Conservation (phyloP, 768 basidiomycete species). For the Inosperma sp. region DNA sequence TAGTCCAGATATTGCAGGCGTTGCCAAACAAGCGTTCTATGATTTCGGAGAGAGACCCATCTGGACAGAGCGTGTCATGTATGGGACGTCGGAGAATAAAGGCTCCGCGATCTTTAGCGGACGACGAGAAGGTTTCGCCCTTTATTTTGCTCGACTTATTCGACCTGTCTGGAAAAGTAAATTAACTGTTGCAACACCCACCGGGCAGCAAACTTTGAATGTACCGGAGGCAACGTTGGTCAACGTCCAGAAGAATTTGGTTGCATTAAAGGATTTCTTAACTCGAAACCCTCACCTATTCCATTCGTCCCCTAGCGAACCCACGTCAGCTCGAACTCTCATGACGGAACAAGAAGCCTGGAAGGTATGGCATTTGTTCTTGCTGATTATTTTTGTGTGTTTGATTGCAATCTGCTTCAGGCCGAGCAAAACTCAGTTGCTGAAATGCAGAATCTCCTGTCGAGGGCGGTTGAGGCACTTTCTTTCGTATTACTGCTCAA, state of each 20-base stretch:
- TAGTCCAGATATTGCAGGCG: conserved; percentile 57
- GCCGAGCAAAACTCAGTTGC: conserved; percentile 79
- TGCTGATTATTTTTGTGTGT: no score
- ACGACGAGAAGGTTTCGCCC: conserved; percentile 79
- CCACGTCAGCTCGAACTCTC: conserved; percentile 50
- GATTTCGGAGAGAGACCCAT: conserved; percentile 81
- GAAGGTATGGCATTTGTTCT: no score
- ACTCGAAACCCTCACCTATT: conserved; percentile 83
- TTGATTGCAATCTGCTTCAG: no score
- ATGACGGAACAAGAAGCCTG: conserved; percentile 81
- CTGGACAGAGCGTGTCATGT: conserved; percentile 74
- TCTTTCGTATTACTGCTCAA: conserved; percentile 89
- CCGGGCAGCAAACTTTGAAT: conserved; percentile 51
- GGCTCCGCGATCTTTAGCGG: conserved; percentile 81
- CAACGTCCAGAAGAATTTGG: conserved; percentile 75
- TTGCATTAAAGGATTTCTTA: conserved; percentile 69
- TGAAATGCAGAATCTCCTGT: conserved; percentile 70
- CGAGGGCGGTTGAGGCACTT: conserved; percentile 87
- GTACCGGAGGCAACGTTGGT: conserved; percentile 59
- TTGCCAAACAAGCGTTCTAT: conserved; percentile 83
- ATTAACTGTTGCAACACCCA: conserved; percentile 48
- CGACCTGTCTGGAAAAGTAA: conserved; percentile 85
- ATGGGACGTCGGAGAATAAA: conserved; percentile 72
- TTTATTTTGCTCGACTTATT: conserved; percentile 83
- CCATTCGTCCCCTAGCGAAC: conserved; percentile 72